phyloP scores from a whole-genome alignment of 305 asterid species.

The Ilex paraguariensis region DNA sequence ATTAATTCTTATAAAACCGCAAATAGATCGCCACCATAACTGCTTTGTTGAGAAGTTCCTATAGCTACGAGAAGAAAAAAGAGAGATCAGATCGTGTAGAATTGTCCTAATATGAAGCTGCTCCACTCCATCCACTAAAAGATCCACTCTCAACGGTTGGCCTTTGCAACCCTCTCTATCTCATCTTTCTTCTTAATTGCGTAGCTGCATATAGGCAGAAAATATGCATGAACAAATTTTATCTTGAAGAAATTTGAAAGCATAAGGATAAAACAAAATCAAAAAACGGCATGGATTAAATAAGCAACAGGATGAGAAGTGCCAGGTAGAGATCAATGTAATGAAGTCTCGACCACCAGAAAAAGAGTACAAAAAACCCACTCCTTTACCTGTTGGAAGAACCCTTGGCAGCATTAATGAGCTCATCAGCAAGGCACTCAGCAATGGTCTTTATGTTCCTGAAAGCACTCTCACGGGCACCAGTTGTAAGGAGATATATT shows the following conservation, averaged over 20 bases:
- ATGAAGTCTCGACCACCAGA: background rate
- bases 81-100: too few relatives aligned
- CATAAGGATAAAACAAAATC: too few relatives aligned
- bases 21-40: too few relatives aligned
- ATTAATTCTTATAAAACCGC: too few relatives aligned
- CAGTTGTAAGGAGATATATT: conserved; percentile 69
- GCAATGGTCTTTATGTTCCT: conserved; percentile 38
- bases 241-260: too few relatives aligned
- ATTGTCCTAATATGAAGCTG: too few relatives aligned
- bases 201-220: conserved; percentile 32
- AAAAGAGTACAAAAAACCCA: background rate
- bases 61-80: too few relatives aligned
- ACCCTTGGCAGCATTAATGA: conserved; percentile 84
- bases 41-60: too few relatives aligned
- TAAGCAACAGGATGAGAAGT: background rate
- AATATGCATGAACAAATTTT: too few relatives aligned
- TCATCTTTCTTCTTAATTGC: conserved; percentile 87
- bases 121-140: too few relatives aligned
- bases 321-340: too few relatives aligned
- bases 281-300: too few relatives aligned
- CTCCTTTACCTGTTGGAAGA: conserved; percentile 69
- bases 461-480: conserved; percentile 91
- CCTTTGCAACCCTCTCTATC: conserved; percentile 73
- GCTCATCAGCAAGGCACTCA: conserved; percentile 89
- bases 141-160: conserved; percentile 45